phyloP scores from a whole-genome alignment of 768 basidiomycete genomes.

The Termitomyces sp. region DNA sequence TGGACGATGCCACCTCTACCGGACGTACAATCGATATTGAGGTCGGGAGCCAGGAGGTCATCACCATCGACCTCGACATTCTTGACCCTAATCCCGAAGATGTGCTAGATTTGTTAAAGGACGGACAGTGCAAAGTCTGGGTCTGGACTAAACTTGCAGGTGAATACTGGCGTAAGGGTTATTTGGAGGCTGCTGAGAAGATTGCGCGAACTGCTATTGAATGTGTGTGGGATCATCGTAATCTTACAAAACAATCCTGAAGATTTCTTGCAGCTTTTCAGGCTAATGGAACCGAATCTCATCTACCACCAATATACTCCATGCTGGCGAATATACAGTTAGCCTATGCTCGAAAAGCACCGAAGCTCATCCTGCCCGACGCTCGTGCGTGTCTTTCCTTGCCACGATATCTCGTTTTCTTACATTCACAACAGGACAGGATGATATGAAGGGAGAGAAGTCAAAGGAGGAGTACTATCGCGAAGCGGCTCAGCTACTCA shows the following conservation, averaged over 20 bases:
- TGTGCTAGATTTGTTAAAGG: slow-evolving; percentile 66
- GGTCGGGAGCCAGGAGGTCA: slow-evolving; percentile 78
- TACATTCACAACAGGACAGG: slow-evolving; percentile 47
- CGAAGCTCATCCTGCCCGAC: slow-evolving; percentile 69
- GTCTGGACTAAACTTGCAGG: slow-evolving; percentile 83
- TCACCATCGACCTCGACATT: slow-evolving; percentile 85
- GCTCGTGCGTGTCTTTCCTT: slow-evolving; percentile 54
- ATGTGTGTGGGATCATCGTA: slow-evolving; percentile 33
- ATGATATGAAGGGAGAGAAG: slow-evolving; percentile 53
- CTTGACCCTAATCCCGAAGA: slow-evolving; percentile 79
- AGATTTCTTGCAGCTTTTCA: slow-evolving; percentile 40
- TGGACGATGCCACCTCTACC: slow-evolving; percentile 31
- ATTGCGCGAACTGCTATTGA: slow-evolving; percentile 66
- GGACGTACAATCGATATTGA: slow-evolving; percentile 71
- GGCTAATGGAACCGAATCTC: slow-evolving; percentile 41
- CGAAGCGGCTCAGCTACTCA: slow-evolving; percentile 68
- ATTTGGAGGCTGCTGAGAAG: slow-evolving; percentile 71
- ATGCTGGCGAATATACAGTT: slow-evolving; percentile 86
- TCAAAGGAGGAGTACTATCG: slow-evolving; percentile 65
- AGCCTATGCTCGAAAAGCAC: slow-evolving; percentile 75
- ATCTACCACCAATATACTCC: slow-evolving; percentile 71
- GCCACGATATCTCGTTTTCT: neutral
- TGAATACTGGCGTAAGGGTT: slow-evolving; percentile 84
- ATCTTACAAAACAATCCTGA: slow-evolving; percentile 14
- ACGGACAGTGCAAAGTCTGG: slow-evolving; percentile 66